These are phyloP conservation scores for Asterophora parasitica DNA, from an alignment of 768 basidiomycete genomes.

Conservation along the genomic window DNA sequence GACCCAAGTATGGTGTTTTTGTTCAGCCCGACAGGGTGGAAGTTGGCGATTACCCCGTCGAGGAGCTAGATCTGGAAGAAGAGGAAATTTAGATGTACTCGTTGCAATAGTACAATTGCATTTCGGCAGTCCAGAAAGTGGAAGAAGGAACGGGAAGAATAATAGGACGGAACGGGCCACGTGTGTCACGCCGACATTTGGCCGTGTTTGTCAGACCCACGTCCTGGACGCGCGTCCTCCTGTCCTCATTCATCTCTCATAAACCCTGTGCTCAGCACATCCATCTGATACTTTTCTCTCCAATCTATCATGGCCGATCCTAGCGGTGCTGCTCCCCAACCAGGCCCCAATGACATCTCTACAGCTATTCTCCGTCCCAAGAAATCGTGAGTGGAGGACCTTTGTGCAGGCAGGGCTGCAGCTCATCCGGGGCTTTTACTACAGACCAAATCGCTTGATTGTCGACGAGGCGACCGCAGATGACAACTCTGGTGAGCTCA, in stretches of 20 bases:
- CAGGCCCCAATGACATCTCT: constrained; percentile 85
- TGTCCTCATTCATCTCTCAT: constrained; percentile 18
- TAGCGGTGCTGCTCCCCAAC: constrained; percentile 76
- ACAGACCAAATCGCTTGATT: constrained; percentile 93
- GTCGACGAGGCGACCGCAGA: constrained; percentile 93
- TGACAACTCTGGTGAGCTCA: constrained; percentile 83
- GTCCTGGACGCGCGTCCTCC: constrained; percentile 37
- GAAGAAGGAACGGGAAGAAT: constrained; percentile 28
- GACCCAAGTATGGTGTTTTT: constrained; percentile 76
- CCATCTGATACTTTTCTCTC: constrained; percentile 17
- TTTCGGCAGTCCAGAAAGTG: constrained; percentile 23
- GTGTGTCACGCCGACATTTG: constrained; percentile 12
- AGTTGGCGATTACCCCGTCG: constrained; percentile 83
- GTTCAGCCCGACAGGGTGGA: constrained; percentile 77
- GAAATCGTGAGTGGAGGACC: constrained; percentile 78
- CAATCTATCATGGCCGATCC: constrained; percentile 61
- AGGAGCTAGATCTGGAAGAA: constrained; percentile 71
- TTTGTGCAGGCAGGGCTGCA: constrained; percentile 7
- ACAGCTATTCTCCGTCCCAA: constrained; percentile 96
- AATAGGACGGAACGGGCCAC: constrained; percentile 12
- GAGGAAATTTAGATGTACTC: constrained; percentile 57
- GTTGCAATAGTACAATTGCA: not conserved
- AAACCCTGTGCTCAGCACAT: constrained; percentile 19
- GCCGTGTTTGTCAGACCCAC: constrained; percentile 20
- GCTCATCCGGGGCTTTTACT: constrained; percentile 19